Evolutionary conservation across 208 protist genomes (phyloP).

Genomic region (Borovskyia barvae): DNA sequence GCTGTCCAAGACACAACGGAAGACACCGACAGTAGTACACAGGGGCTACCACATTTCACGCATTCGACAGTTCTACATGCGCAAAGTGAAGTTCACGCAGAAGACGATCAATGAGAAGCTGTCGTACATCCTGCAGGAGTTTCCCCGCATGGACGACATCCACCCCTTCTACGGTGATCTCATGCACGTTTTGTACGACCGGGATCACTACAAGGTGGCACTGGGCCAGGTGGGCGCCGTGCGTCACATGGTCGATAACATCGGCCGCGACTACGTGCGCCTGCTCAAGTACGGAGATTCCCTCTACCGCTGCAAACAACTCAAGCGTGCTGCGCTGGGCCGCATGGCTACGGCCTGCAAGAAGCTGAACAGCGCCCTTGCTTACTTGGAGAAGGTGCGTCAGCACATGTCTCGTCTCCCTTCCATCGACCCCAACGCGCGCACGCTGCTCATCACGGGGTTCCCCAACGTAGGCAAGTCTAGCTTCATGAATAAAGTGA

Average conservation of each 20-base stretch:
- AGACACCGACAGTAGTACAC: slow-evolving; percentile 99
- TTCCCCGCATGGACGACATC: slow-evolving; percentile 98
- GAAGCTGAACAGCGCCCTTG: slow-evolving; percentile 93
- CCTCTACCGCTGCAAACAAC: slow-evolving; percentile 99
- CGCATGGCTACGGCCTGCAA: slow-evolving; percentile 98
- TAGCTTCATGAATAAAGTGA: slow-evolving; percentile 99
- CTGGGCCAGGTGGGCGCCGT: slow-evolving; percentile 98
- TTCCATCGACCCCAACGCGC: slow-evolving; percentile 98
- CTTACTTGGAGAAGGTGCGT: slow-evolving; percentile 99
- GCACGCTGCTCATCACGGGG: slow-evolving; percentile 97
- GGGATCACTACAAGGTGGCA: slow-evolving; percentile 99
- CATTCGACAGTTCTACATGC: slow-evolving; percentile 99
- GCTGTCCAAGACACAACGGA: slow-evolving; percentile 98
- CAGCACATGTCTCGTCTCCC: slow-evolving; percentile 99
- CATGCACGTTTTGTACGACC: slow-evolving; percentile 99
- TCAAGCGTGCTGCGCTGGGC: slow-evolving; percentile 99
- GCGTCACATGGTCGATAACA: slow-evolving; percentile 96
- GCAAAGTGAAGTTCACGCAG: slow-evolving; percentile 99
- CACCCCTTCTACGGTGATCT: slow-evolving; percentile 99
- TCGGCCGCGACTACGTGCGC: slow-evolving; percentile 98
- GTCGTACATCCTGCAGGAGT: slow-evolving; percentile 95
- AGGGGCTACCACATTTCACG: slow-evolving; percentile 98
- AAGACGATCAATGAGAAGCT: slow-evolving; percentile 98
- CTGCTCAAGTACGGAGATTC: slow-evolving; percentile 99
- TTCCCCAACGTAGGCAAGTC: slow-evolving; percentile 99